Percentiles rank a stretch among this genome's conserved stretches.
These are phyloP conservation scores for Xerocomellus dryophilus DNA, from an alignment of 768 basidiomycete species.

Conservation along the genomic window DNA sequence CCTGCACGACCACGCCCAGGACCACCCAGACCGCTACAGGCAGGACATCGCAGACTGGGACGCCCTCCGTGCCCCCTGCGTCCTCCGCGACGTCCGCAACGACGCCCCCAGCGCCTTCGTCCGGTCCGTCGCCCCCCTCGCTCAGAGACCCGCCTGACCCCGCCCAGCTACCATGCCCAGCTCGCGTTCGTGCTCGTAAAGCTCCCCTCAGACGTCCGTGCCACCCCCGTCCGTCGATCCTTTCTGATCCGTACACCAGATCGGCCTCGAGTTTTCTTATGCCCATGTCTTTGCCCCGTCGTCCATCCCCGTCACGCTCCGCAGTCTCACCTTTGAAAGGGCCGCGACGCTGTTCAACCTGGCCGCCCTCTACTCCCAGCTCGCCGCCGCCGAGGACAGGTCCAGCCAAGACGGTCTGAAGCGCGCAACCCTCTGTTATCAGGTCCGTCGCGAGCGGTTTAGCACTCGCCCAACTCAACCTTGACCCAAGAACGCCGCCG, in stretches of 20 bases:
- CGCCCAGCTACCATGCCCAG: constrained; percentile 84
- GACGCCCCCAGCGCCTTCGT: constrained; percentile 48
- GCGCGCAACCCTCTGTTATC: constrained; percentile 65
- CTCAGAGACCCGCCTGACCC: constrained; percentile 1
- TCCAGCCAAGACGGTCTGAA: constrained; percentile 78
- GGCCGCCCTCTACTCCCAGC: constrained; percentile 78
- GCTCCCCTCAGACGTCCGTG: constrained; percentile 70
- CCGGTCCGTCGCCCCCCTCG: constrained; percentile 46
- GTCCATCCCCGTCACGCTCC: constrained; percentile 57
- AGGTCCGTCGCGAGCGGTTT: constrained; percentile 41
- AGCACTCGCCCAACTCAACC: constrained; percentile 13
- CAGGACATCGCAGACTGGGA: constrained; percentile 75
- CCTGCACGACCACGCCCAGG: constrained; percentile 62
- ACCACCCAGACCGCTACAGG: constrained; percentile 83
- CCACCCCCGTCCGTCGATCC: constrained; percentile 5
- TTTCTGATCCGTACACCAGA: constrained; percentile 40
- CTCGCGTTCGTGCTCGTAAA: constrained; percentile 81
- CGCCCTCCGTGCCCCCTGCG: constrained; percentile 53
- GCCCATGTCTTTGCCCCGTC: constrained; percentile 59
- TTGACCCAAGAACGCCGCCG: constrained; percentile 63
- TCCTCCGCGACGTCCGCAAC: constrained; percentile 35
- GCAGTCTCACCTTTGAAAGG: constrained; percentile 80
- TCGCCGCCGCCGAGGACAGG: constrained; percentile 71
- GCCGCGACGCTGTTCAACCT: constrained; percentile 81
- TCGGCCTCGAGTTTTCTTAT: constrained; percentile 70